Percentiles rank a stretch among this genome's conserved stretches.
Evolutionary conservation across 2,329 filamentous ascomycete species (phyloP).

Genomic region (Lecanosticta acicola): DNA sequence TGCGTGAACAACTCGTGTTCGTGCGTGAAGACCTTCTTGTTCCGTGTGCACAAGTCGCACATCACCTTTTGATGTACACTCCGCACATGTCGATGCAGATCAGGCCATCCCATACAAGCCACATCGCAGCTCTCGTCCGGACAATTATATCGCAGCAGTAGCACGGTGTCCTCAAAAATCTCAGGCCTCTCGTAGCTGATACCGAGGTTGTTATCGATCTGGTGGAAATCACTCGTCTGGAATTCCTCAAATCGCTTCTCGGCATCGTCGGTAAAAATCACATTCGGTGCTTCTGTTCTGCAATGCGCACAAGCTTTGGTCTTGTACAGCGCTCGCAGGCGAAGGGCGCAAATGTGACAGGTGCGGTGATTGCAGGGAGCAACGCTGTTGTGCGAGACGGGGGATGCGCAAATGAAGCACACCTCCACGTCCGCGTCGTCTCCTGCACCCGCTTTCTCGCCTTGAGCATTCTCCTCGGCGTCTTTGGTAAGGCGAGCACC

Average conservation of each 20-base stretch:
- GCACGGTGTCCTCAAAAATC: slow-evolving; percentile 83
- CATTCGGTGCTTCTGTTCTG: slow-evolving; percentile 69
- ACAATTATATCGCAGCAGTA: slow-evolving; percentile 90
- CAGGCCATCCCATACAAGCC: slow-evolving; percentile 74
- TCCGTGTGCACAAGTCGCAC: slow-evolving; percentile 83
- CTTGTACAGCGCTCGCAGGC: slow-evolving; percentile 91
- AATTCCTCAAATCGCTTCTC: slow-evolving; percentile 85
- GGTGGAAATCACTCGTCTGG: slow-evolving; percentile 63
- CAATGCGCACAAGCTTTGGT: slow-evolving; percentile 96
- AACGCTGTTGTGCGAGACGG: slow-evolving; percentile 79
- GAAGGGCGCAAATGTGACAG: slow-evolving; percentile 89
- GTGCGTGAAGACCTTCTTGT: slow-evolving; percentile 98
- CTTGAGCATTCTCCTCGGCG: slow-evolving; percentile 36
- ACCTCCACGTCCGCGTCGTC: slow-evolving; percentile 57
- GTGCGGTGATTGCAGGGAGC: slow-evolving; percentile 94
- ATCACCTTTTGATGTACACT: slow-evolving; percentile 77
- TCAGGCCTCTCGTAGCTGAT: slow-evolving; percentile 85
- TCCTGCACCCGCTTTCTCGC: slow-evolving; percentile 21
- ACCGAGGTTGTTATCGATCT: slow-evolving; percentile 76
- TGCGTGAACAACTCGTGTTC: slow-evolving; percentile 89
- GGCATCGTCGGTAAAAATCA: slow-evolving; percentile 85
- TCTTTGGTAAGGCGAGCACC: slow-evolving; percentile 45
- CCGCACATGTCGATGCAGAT: slow-evolving; percentile 76
- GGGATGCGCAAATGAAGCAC: slow-evolving; percentile 96
- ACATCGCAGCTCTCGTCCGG: slow-evolving; percentile 79